A percentile compares a stretch with the other conserved stretches of the same genome.
phyloP scores from a whole-genome alignment of 495 filamentous ascomycete species.

The Penicillium flavigenum region DNA sequence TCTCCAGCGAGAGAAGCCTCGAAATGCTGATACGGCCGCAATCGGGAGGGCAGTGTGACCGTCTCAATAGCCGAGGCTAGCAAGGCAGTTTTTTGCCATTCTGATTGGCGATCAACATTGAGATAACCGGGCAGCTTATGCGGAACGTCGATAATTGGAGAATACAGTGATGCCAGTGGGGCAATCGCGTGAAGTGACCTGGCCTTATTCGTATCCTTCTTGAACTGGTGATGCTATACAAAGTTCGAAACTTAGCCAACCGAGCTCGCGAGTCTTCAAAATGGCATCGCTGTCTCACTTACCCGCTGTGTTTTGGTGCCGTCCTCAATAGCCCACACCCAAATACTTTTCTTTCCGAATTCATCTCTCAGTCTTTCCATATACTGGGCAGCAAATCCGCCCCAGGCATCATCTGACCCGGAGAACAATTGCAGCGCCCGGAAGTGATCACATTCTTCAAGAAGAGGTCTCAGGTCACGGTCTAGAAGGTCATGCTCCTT shows the following conservation, averaged over 20 bases:
- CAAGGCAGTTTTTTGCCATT: conserved; percentile 81
- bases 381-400: conserved; percentile 78
- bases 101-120: conserved; percentile 60
- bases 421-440: conserved; percentile 84
- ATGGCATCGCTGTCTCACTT: conserved; percentile 24
- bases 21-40: conserved; percentile 61
- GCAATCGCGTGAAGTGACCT: conserved; percentile 65
- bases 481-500: conserved; percentile 86
- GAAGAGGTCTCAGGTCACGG: conserved; percentile 79
- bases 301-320: conserved; percentile 59
- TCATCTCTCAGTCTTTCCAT: conserved; percentile 83
- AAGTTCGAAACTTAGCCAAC: conserved; percentile 13
- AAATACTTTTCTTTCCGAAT: conserved; percentile 80
- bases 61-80: conserved; percentile 78
- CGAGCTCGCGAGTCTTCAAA: neutral
- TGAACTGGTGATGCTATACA: conserved; percentile 42
- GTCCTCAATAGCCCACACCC: conserved; percentile 81
- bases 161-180: conserved; percentile 70
- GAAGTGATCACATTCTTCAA: conserved; percentile 90
- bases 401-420: conserved; percentile 87
- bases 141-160: conserved; percentile 70
- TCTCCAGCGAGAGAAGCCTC: conserved; percentile 70
- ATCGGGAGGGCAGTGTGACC: conserved; percentile 70
- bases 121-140: conserved; percentile 58
- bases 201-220: conserved; percentile 66